These are phyloP conservation scores for Dendrocalamus sinicus DNA, from an alignment of 176 grass and related monocot species.

Conservation along the genomic window DNA sequence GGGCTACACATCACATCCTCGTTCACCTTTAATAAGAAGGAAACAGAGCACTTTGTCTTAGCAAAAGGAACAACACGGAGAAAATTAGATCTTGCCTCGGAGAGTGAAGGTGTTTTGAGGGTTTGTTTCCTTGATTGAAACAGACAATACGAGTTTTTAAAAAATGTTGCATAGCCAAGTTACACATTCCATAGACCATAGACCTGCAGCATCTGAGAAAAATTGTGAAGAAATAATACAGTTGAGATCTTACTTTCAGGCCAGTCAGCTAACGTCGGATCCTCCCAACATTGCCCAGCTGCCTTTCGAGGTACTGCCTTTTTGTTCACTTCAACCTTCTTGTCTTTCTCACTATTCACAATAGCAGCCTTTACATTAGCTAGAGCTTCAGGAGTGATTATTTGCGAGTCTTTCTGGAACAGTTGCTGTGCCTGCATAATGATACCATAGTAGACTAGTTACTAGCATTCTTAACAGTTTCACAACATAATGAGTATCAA, in stretches of 20 bases:
- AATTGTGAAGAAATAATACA: background rate
- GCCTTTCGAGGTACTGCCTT: constrained; percentile 77
- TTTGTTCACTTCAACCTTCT: constrained; percentile 59
- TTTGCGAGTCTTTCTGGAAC: constrained; percentile 72
- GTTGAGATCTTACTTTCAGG: constrained; percentile 70
- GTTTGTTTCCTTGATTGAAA: constrained; percentile 31
- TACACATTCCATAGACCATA: constrained; percentile 12
- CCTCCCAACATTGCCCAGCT: constrained; percentile 83
- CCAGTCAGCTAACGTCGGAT: constrained; percentile 76
- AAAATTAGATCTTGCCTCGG: constrained; percentile 44
- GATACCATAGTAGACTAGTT: background rate
- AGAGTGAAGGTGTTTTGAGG: constrained; percentile 19
- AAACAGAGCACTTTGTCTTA: constrained; percentile 53
- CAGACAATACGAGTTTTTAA: background rate
- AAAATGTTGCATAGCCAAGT: background rate
- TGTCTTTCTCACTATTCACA: constrained; percentile 53
- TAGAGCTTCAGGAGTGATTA: constrained; percentile 65
- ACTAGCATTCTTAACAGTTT: background rate
- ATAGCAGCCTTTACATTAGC: constrained; percentile 73
- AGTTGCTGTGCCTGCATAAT: constrained; percentile 55
- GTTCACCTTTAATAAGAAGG: constrained; percentile 54
- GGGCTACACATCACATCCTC: constrained; percentile 57
- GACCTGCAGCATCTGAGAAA: constrained; percentile 19
- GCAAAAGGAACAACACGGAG: constrained; percentile 18
- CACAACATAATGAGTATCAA: background rate